Percentiles rank a stretch among this genome's conserved stretches.
Evolutionary conservation across 1,284 basidiomycete genomes (phyloP).

Genomic region (Boletus smithii): DNA sequence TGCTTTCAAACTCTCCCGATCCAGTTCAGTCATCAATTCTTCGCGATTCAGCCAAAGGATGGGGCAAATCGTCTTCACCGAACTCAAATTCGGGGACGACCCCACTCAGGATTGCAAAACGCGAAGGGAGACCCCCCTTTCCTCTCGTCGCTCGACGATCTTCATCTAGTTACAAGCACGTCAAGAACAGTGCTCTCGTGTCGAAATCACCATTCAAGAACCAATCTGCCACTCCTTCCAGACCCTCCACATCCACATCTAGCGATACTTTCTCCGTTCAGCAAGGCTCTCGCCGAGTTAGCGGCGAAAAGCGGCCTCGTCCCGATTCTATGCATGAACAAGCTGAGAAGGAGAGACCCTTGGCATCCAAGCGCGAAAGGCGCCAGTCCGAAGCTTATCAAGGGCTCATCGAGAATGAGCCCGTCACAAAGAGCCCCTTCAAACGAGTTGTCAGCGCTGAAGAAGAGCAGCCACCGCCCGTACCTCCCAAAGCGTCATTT

Average conservation of each 20-base stretch:
- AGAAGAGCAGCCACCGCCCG: slow-evolving; percentile 29
- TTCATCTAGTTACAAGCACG: slow-evolving; percentile 80
- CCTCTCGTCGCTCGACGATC: slow-evolving; percentile 64
- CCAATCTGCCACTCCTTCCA: slow-evolving; percentile 48
- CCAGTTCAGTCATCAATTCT: slow-evolving; percentile 59
- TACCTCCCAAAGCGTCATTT: slow-evolving; percentile 23
- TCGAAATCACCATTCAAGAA: slow-evolving; percentile 88
- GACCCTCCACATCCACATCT: slow-evolving; percentile 34
- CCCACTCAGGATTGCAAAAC: slow-evolving; percentile 70
- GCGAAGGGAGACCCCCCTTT: slow-evolving; percentile 46
- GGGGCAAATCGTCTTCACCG: slow-evolving; percentile 43
- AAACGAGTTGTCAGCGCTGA: slow-evolving; percentile 31
- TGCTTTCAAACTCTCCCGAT: slow-evolving; percentile 63
- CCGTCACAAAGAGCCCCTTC: slow-evolving; percentile 87
- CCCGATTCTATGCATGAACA: slow-evolving; percentile 65
- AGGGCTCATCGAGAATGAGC: slow-evolving; percentile 69
- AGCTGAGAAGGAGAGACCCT: slow-evolving; percentile 67
- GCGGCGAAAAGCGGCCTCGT: slow-evolving; percentile 69
- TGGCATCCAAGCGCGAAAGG: slow-evolving; percentile 68
- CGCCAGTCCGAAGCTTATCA: slow-evolving; percentile 75
- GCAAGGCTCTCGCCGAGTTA: slow-evolving; percentile 51
- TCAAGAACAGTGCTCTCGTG: slow-evolving; percentile 79
- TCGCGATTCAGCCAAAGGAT: slow-evolving; percentile 55
- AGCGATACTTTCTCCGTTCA: slow-evolving; percentile 6
- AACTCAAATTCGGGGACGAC: slow-evolving; percentile 45